Evolutionary conservation across 2,329 filamentous ascomycete species (phyloP), one percentile per base, ranked within the genome.

Genomic region (Stachybotrys elegans): DNA sequence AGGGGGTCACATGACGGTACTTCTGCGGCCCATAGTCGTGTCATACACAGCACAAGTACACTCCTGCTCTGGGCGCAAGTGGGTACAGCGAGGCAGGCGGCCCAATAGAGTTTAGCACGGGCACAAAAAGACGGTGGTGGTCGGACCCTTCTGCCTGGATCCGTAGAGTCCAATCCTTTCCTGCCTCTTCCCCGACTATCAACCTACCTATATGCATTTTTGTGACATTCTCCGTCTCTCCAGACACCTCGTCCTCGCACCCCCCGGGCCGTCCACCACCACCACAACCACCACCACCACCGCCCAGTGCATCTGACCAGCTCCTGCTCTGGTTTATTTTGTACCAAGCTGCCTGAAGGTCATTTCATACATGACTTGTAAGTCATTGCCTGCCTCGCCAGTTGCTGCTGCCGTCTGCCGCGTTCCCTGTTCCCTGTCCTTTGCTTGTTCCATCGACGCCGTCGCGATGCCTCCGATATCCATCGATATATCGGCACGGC

Each of bases 281-380:
- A n/a, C n/a, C n/a, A n/a, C n/a, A n/a, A n/a, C n/a, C n/a, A n/a
- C 56, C 57, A 52, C 45, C 22, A 29, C 38, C 23, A 40, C 50
- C 53, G 57, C 57, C 55, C 54, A 55, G 52, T 45, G 46, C 35
- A 47, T 46, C 53, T 46, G 49, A 54, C 50, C 46, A 50, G 43
- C 49, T 51, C 52, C 49, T 48, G 45, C 51, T 47, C 49, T 45
- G 44, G 46, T 54, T 48, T 51, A 52, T 40, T 29, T 17, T 57
- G 53, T 48, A 46, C 42, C 45, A 47, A 56, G 59, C 58, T 66
- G 61, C 62, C 62, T 67, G 61, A 57, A 54, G 56, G 60, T 59
- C 59, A 58, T 67, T 17, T 61, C 56, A 61, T 72, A 69, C 61
- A 73, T 75, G 70, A 72, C 65, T 71, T 68, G 72, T 76, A 67